A percentile compares a stretch with the other conserved stretches of the same genome.
These are phyloP conservation scores for Leucoagaricus sp. DNA, from an alignment of 1,284 basidiomycete genomes.

Conservation along the genomic window DNA sequence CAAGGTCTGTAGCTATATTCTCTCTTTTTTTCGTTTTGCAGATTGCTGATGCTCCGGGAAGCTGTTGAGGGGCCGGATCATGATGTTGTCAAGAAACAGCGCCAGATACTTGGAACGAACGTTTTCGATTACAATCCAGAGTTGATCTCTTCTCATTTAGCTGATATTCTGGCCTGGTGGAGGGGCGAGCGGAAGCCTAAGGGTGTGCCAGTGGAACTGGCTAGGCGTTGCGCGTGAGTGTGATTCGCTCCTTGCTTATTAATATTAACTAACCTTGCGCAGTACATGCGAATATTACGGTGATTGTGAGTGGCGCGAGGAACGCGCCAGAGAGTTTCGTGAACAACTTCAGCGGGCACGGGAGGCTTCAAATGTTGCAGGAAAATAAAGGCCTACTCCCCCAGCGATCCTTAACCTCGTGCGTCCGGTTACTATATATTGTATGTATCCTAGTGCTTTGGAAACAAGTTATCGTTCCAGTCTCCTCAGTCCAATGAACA, in stretches of 20 bases:
- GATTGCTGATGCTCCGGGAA: too few species aligned
- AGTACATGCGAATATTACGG: slow-evolving; percentile 81
- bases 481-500: too few species aligned
- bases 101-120: slow-evolving; percentile 67
- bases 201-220: slow-evolving; percentile 67
- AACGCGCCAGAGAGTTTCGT: slow-evolving; percentile 52
- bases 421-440: too few species aligned
- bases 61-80: slow-evolving; percentile 8
- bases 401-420: background rate
- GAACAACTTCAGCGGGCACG: background rate
- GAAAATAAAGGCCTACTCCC: background rate
- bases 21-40: too few species aligned
- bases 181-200: slow-evolving; percentile 61
- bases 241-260: background rate
- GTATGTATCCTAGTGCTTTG: too few species aligned
- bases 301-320: slow-evolving; percentile 83
- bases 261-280: slow-evolving; percentile 5
- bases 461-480: too few species aligned
- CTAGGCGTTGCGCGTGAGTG: slow-evolving; percentile 70
- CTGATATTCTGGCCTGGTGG: slow-evolving; percentile 73
- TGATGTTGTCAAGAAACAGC: slow-evolving; percentile 17
- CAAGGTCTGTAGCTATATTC: too few species aligned
- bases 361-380: background rate
- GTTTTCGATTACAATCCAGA: slow-evolving; percentile 58
- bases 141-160: slow-evolving; percentile 60